These are phyloP conservation scores for Yamadazyma spencermartinsiae DNA, from an alignment of 1,139 yeast species.

Conservation along the genomic window DNA sequence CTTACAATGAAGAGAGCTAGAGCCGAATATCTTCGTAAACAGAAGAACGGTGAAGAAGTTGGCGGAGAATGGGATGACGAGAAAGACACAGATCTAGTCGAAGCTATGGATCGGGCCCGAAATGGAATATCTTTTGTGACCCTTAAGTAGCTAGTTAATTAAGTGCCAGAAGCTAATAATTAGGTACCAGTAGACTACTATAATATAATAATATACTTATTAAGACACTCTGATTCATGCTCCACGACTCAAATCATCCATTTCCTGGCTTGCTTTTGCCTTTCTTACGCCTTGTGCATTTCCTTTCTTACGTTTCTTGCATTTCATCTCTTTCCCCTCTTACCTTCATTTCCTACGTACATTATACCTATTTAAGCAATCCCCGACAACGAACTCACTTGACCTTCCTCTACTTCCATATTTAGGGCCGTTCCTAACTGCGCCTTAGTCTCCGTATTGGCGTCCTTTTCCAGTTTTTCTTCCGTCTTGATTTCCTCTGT, in stretches of 20 bases:
- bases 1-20: slow-evolving; percentile 3
- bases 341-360: no score
- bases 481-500: slow-evolving; percentile 4
- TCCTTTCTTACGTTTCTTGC: no score
- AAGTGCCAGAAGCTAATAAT: background rate
- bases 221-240: no score
- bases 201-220: no score
- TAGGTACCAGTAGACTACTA: no score
- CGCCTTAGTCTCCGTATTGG: no score
- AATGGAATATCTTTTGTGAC: slow-evolving; percentile 55
- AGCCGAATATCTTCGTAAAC: slow-evolving; percentile 32
- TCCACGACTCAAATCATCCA: no score
- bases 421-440: slow-evolving; percentile 23
- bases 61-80: slow-evolving; percentile 53
- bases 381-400: slow-evolving; percentile 19
- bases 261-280: no score
- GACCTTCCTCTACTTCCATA: slow-evolving; percentile 23
- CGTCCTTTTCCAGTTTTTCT: slow-evolving; percentile 7
- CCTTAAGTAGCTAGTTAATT: slow-evolving; percentile 27
- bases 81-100: slow-evolving; percentile 41
- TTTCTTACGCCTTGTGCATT: no score
- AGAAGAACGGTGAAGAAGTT: slow-evolving; percentile 41
- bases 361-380: slow-evolving; percentile 8
- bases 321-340: no score
- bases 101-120: slow-evolving; percentile 51